phyloP scores from a whole-genome alignment of 345 rosid species.

The Rhodamnia rubescens region DNA sequence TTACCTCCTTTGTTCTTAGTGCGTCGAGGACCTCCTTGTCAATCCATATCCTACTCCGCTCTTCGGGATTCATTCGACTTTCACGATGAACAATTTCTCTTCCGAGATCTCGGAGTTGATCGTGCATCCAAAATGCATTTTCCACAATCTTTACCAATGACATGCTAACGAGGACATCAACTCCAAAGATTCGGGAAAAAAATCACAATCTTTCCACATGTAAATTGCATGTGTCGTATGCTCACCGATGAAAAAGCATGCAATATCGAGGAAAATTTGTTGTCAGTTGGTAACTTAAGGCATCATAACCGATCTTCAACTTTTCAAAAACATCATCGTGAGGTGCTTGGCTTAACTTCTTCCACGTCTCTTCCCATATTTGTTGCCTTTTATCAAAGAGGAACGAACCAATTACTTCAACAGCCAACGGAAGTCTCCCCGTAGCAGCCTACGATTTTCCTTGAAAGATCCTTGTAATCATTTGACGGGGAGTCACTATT shows the following conservation, averaged over 20 bases:
- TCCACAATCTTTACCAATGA: not conserved
- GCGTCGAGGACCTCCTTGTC: not conserved
- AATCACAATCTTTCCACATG: not conserved
- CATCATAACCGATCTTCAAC: not conserved
- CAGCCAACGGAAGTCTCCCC: not conserved
- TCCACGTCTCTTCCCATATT: not conserved
- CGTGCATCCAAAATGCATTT: not conserved
- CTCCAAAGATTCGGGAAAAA: not conserved
- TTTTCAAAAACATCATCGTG: not conserved
- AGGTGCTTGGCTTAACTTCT: not conserved
- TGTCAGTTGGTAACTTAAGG: not conserved
- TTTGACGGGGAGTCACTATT: not conserved
- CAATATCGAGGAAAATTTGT: not conserved
- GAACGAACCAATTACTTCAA: not conserved
- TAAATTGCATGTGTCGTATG: not conserved
- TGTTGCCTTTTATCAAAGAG: not conserved
- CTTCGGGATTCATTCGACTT: not conserved
- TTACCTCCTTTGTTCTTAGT: not conserved
- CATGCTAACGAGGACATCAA: not conserved
- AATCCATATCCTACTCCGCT: not conserved
- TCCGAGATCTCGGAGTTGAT: not conserved
- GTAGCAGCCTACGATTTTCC: not conserved
- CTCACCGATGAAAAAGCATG: not conserved
- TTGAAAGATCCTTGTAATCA: not conserved
- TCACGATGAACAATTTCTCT: not conserved